Evolutionary conservation across 2,329 filamentous ascomycete genomes (phyloP), one percentile per base, ranked within the genome.

Genomic region (Fusarium caatingaense): DNA sequence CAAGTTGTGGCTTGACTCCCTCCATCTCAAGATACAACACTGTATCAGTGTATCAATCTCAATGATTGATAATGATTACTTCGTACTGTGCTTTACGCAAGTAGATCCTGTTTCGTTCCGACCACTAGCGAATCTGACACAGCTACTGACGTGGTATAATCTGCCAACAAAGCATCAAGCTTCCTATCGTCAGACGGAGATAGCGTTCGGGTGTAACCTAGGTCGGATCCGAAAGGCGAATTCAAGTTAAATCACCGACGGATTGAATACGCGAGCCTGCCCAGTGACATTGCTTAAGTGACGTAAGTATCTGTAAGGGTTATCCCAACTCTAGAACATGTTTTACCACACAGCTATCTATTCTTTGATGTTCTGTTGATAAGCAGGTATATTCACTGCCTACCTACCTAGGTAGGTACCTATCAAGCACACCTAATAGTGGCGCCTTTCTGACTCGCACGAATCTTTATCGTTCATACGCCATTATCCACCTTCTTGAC

Each of bases 1-100:
- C 60, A 60, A 47, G 40, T 65, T 65, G 62, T 65, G 62, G 62
- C 62, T 65, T 64, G 54, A 46, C 53, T 41, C 23, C 34, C 34
- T 37, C 34, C 34, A 37, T 37, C 34, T 37, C 34, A n/a, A 37
- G 34, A 37, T 37, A n/a, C 18, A 6, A 9, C 9, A 13, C 16
- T n/a, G 27, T 37, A 51, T 27, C 32, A 30, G 12, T 30, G 28
- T 28, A 28, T 28, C 28, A 20, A 53, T 53, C 49, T n/a, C n/a
- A n/a, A 41, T 11, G 13, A 51, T 27, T 25, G 41, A 42, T 15
- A 23, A 16, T 42, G n/a, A 53, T 28, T 42, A 28, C 34, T 53
- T 25, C 49, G 27, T 53, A 53, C 49, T 53, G 49, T 53, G 34
- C 32, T 53, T 53, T 34, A 53, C 23, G 48, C n/a, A n/a, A 23